phyloP scores from a whole-genome alignment of 768 basidiomycete species.

The Agrocybe praecox region DNA sequence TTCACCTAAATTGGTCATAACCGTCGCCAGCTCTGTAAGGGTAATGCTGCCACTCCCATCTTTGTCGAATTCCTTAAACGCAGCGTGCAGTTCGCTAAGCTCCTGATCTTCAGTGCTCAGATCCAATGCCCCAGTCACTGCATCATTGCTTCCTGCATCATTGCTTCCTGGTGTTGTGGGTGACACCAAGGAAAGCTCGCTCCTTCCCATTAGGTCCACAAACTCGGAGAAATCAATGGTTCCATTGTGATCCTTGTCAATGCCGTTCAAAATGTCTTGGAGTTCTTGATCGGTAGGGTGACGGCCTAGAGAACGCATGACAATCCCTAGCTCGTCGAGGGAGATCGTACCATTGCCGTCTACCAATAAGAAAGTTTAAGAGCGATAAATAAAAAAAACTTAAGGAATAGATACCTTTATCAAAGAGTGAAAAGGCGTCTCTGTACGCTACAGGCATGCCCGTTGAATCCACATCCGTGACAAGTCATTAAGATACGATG shows the following conservation, averaged over 20 bases:
- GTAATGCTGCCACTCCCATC: constrained; percentile 94
- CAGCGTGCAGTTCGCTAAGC: constrained; percentile 64
- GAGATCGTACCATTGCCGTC: constrained; percentile 2
- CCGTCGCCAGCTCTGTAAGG: constrained; percentile 82
- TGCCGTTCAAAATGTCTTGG: background rate
- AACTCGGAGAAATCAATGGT: constrained; percentile 3
- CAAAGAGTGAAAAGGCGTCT: constrained; percentile 2
- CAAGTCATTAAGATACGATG: background rate
- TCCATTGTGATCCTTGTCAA: constrained; percentile 2
- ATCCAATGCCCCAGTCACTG: background rate
- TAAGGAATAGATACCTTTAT: constrained; percentile 4
- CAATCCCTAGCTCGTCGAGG: background rate
- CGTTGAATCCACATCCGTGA: background rate
- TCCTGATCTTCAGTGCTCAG: background rate
- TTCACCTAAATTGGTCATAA: constrained; percentile 88
- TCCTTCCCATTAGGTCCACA: constrained; percentile 3
- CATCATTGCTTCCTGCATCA: background rate
- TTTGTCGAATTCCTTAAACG: constrained; percentile 97
- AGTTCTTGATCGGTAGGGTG: constrained; percentile 2
- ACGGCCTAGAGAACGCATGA: constrained; percentile 3
- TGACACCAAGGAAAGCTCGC: background rate
- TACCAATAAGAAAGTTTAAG: constrained; percentile 6
- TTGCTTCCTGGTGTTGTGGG: background rate
- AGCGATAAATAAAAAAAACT: background rate
- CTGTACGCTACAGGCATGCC: background rate